Evolutionary conservation across 2,329 filamentous ascomycete genomes (phyloP).

Genomic region (Pyricularia sp.): DNA sequence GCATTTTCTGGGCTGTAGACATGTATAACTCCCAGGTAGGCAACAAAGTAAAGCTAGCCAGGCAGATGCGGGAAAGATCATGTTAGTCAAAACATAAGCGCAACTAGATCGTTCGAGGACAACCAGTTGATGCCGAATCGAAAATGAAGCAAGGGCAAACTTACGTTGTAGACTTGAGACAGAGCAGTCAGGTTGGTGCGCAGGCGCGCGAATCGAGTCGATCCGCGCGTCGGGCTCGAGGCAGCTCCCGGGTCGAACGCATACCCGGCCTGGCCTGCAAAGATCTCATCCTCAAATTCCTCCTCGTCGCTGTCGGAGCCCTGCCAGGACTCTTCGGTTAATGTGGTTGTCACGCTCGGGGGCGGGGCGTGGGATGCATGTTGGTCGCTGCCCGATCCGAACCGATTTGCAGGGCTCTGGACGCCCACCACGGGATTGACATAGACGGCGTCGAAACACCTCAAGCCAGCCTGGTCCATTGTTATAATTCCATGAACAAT

Average conservation of each 20-base stretch:
- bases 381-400: constrained; percentile 5
- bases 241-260: neutral
- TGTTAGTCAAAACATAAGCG: neutral
- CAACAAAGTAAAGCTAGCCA: constrained; percentile 48
- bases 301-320: constrained; percentile 5
- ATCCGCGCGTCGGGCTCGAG: neutral
- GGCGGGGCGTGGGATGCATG: neutral
- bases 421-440: constrained; percentile 16
- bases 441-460: constrained; percentile 12
- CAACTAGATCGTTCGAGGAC: neutral
- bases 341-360: constrained; percentile 3
- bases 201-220: constrained; percentile 12
- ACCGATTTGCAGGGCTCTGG: constrained; percentile 17
- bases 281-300: neutral
- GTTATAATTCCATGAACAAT: neutral
- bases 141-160: constrained; percentile 9
- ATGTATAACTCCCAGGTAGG: constrained; percentile 46
- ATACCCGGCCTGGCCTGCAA: neutral
- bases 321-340: neutral
- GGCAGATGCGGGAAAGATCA: neutral
- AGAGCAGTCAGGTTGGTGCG: constrained; percentile 49
- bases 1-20: constrained; percentile 41
- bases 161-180: constrained; percentile 47
- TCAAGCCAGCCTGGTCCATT: neutral
- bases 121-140: neutral